Evolutionary conservation across 2,329 filamentous ascomycete species (phyloP), one percentile per base, ranked within the genome.

Genomic region (Talaromyces sp.): DNA sequence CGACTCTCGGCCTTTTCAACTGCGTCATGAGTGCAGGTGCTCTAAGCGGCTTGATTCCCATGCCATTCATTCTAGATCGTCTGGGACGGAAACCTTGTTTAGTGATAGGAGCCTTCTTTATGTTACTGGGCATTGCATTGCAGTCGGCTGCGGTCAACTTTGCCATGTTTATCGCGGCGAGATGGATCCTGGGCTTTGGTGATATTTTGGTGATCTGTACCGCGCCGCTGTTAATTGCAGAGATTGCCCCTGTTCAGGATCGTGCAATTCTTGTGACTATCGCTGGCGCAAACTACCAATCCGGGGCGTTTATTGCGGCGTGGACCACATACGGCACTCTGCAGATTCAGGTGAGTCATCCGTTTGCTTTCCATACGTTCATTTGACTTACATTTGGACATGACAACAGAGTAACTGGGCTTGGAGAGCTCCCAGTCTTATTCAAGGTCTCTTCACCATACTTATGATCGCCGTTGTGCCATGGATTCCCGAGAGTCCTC

Each of bases 401-500:
- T 31, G 3, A 31, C 1, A 31, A 31, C 4, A 67, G 62, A 67
- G 65, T 35, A 65, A 69, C 14, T 71, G 70, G 70, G 67, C 68
- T 0, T 72, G 71, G 71, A 56, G 68, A 16, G 52, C 69, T 1
- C 71, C 71, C 10, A 69, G 65, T 27, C 61, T 72, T 16, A 41
- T 72, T 13, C 70, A 72, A 56, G 69, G 45, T 6, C 65, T 71
- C 58, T 69, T 60, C 47, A 68, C 69, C 35, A 16, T 72, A 14
- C 31, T 68, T 13, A 68, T 68, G 24, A 19, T 71, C 10, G 31
- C 22, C 5, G 65, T 60, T 37, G 24, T 65, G 7, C 35, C 43
- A 1, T 58, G 58, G 58, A 54, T 66, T 3, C 33, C 59, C 0
- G 84, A 89, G 71, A 86, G 84, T 1, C 87, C 87, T 1, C 77